Evolutionary conservation across 805 yeast species (phyloP).

Genomic region (Barnettozyma salicaria): DNA sequence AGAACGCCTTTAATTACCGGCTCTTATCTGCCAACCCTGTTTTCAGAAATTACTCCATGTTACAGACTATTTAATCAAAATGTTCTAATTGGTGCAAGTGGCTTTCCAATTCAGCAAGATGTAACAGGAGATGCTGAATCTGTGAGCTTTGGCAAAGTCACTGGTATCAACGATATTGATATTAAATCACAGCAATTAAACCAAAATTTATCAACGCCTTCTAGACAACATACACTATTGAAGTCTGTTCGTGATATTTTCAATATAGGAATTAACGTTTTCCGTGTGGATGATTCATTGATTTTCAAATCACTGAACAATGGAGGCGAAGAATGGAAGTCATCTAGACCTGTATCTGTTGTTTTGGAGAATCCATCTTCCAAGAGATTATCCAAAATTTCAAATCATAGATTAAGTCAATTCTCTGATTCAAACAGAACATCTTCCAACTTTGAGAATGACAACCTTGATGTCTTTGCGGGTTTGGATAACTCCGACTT

Average conservation of each 20-base stretch:
- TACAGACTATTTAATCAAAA: slow-evolving; percentile 52
- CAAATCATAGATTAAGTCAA: slow-evolving; percentile 24
- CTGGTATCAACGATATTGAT: slow-evolving; percentile 45
- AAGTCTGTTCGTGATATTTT: slow-evolving; percentile 57
- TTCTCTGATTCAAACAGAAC: slow-evolving; percentile 16
- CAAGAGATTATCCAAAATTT: slow-evolving; percentile 35
- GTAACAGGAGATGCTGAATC: neutral
- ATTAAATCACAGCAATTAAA: slow-evolving; percentile 23
- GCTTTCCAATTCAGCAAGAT: slow-evolving; percentile 25
- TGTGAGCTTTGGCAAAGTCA: slow-evolving; percentile 22
- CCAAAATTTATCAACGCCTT: slow-evolving; percentile 22
- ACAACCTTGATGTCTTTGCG: slow-evolving; percentile 29
- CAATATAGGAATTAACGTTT: slow-evolving; percentile 52
- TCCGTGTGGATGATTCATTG: slow-evolving; percentile 48
- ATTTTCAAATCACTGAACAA: slow-evolving; percentile 51
- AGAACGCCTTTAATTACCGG: slow-evolving; percentile 57
- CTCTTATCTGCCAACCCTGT: slow-evolving; percentile 57
- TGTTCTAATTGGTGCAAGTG: slow-evolving; percentile 50
- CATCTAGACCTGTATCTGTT: slow-evolving; percentile 41
- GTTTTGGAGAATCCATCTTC: slow-evolving; percentile 41
- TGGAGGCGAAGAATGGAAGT: slow-evolving; percentile 23
- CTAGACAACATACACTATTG: slow-evolving; percentile 43
- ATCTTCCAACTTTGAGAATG: slow-evolving; percentile 26
- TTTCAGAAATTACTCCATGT: slow-evolving; percentile 49
- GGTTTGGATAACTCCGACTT: slow-evolving; percentile 25